Base-by-base conservation (phyloP, 2,329 filamentous ascomycete species). In the Diplodia seriata region DNA sequence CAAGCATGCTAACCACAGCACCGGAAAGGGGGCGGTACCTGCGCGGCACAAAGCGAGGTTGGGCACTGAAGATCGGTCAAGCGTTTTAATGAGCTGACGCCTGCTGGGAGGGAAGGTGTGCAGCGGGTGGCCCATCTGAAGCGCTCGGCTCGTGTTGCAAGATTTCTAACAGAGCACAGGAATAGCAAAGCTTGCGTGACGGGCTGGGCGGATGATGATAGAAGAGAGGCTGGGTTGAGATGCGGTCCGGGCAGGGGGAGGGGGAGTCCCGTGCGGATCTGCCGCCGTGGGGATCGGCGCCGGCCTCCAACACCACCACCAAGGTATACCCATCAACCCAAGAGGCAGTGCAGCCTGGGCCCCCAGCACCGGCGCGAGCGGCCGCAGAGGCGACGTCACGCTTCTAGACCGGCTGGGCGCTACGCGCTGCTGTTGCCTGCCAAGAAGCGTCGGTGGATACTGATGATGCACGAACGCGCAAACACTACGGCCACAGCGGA, bases 231-330 rank as follows among this genome's bases (percentile, higher is more conserved):
- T 56, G 31, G 55, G 36, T 29, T 47, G 55, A 26, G 57, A 43
- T 56, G 54, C 26, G 12, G 57, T 4, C 26, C 56, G 33, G 57
- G 57, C 29, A 63, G 59, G 59, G 33, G 18, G 59, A 51, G 59
- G 59, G 47, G 59, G 59, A 50, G 59, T 63, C 59, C 59, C n/a
- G 59, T 62, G 59, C 59, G 59, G 59, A 62, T 62, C 59, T 62
- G 43, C 59, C 43, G 59, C 43, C 23, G 57, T 51, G 33, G 26
- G 14, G 20, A 59, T 47, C 56, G 56, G 54, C 54, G 20, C 31
- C 54, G 12, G 9, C 6, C 14, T 62, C 57, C 57, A 62, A 62
- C 57, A 49, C 26, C 57, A 62, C 43, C 57, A 36, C 57, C 26
- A 47, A n/a, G 18, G 31, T 40, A 56, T 36, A 12, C 15, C 57